Percentiles rank a stretch among this genome's conserved stretches.
Conservation (phyloP, 2,329 filamentous ascomycete genomes). For the Lasiodiplodia sp. region DNA sequence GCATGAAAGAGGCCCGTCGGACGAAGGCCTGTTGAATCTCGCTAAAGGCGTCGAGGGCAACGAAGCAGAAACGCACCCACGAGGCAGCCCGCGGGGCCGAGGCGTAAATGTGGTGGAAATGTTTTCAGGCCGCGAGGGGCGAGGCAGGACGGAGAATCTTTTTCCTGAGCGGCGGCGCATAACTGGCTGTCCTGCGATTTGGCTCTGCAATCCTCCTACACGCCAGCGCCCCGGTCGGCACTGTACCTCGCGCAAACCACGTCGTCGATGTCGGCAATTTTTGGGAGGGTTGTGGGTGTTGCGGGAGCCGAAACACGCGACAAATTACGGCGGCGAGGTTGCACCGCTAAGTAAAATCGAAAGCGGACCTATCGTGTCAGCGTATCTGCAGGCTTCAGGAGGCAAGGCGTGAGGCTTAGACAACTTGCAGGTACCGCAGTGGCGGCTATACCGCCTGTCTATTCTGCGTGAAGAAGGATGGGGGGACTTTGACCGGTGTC, state of each 20-base stretch:
- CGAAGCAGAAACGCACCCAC: conserved; percentile 12
- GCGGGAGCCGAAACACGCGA: conserved; percentile 12
- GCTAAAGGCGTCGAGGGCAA: conserved; percentile 21
- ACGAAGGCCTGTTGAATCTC: conserved; percentile 22
- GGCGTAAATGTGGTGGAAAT: background rate
- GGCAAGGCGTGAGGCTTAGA: conserved; percentile 21
- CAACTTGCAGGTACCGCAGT: background rate
- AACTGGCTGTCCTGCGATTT: conserved; percentile 8
- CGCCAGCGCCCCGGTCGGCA: background rate
- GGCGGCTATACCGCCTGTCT: conserved; percentile 9
- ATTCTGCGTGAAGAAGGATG: conserved; percentile 19
- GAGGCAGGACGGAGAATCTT: conserved; percentile 4
- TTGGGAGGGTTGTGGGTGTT: conserved; percentile 1
- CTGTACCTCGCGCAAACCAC: background rate
- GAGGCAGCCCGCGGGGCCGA: conserved; percentile 13
- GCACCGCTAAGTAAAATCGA: conserved; percentile 17
- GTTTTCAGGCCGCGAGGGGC: conserved; percentile 21
- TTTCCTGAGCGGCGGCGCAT: conserved; percentile 12
- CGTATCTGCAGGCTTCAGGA: conserved; percentile 12
- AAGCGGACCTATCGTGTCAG: conserved; percentile 8
- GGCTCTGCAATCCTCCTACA: conserved; percentile 3
- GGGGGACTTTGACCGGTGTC: conserved; percentile 24
- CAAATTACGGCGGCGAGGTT: conserved; percentile 10
- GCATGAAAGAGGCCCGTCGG: conserved; percentile 25
- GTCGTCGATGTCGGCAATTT: background rate